Evolutionary conservation across 2,329 filamentous ascomycete species (phyloP).

Genomic region (Arthroderma uncinatum): DNA sequence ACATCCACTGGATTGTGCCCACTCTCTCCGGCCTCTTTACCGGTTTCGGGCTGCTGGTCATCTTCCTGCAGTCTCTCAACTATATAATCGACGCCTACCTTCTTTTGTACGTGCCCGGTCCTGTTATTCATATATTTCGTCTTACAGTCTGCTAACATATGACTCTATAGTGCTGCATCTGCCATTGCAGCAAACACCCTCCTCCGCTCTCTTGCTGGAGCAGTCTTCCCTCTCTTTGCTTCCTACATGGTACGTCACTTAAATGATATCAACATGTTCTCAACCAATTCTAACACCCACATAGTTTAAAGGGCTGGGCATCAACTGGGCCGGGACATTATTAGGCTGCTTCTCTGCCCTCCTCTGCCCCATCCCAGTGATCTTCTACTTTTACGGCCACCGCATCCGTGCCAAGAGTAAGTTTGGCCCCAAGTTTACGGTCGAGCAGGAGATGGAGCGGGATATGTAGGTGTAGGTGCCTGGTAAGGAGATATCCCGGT

Average conservation of each 20-base stretch:
- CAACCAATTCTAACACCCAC: neutral
- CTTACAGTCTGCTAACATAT: neutral
- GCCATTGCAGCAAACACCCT: slow-evolving; percentile 42
- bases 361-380: slow-evolving; percentile 23
- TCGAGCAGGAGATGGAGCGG: slow-evolving; percentile 7
- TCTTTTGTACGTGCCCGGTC: slow-evolving; percentile 19
- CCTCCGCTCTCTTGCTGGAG: slow-evolving; percentile 33
- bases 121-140: neutral
- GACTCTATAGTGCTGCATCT: slow-evolving; percentile 34
- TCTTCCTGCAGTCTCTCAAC: slow-evolving; percentile 40
- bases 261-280: neutral
- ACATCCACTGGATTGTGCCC: slow-evolving; percentile 33
- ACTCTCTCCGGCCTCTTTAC: slow-evolving; percentile 34
- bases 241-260: slow-evolving; percentile 21
- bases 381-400: slow-evolving; percentile 23
- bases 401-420: slow-evolving; percentile 26
- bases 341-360: slow-evolving; percentile 22
- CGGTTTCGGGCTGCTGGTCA: slow-evolving; percentile 38
- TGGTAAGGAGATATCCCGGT: too few species aligned
- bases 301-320: slow-evolving; percentile 23
- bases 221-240: slow-evolving; percentile 30
- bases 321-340: slow-evolving; percentile 25
- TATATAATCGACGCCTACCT: slow-evolving; percentile 33
- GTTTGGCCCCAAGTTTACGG: slow-evolving; percentile 21
- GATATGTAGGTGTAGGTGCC: neutral